These are phyloP conservation scores for Ascoidea asiatica DNA, from an alignment of 805 yeast genomes.

Conservation along the genomic window DNA sequence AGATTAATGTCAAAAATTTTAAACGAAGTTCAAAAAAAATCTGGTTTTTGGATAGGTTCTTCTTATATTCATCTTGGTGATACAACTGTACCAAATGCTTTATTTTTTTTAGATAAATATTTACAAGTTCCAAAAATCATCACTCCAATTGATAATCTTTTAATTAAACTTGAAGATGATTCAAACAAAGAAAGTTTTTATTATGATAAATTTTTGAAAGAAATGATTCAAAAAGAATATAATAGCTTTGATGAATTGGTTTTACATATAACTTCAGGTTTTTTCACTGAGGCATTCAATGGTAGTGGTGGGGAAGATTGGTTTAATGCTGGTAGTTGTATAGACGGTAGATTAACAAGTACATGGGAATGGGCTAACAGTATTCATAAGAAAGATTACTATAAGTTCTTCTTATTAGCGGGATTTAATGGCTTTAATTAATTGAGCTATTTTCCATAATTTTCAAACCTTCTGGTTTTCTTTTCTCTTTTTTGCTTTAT, in stretches of 20 bases:
- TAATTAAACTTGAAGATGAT: conserved; percentile 37
- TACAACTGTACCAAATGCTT: conserved; percentile 72
- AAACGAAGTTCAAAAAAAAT: conserved; percentile 45
- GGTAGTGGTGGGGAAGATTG: conserved; percentile 80
- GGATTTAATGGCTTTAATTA: conserved; percentile 63
- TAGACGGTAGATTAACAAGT: conserved; percentile 69
- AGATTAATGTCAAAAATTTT: conserved; percentile 61
- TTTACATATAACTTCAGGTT: conserved; percentile 27
- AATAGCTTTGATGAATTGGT: conserved; percentile 41
- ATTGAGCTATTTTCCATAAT: too few relatives aligned
- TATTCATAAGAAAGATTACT: conserved; percentile 53
- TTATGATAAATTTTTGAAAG: conserved; percentile 30
- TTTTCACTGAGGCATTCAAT: conserved; percentile 49
- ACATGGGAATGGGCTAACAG: conserved; percentile 78
- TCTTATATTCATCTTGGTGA: conserved; percentile 74
- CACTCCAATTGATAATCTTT: conserved; percentile 53
- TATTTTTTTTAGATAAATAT: conserved; percentile 69
- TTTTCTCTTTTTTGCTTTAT: too few relatives aligned
- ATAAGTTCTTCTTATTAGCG: conserved; percentile 42
- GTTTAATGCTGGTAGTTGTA: conserved; percentile 75
- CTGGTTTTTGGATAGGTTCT: conserved; percentile 68
- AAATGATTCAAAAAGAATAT: conserved; percentile 46
- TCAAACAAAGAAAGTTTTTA: conserved; percentile 17
- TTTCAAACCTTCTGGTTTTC: too few relatives aligned
- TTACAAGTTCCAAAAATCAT: conserved; percentile 68